phyloP scores from a whole-genome alignment of 495 filamentous ascomycete genomes.

The Penicillium argentinense region DNA sequence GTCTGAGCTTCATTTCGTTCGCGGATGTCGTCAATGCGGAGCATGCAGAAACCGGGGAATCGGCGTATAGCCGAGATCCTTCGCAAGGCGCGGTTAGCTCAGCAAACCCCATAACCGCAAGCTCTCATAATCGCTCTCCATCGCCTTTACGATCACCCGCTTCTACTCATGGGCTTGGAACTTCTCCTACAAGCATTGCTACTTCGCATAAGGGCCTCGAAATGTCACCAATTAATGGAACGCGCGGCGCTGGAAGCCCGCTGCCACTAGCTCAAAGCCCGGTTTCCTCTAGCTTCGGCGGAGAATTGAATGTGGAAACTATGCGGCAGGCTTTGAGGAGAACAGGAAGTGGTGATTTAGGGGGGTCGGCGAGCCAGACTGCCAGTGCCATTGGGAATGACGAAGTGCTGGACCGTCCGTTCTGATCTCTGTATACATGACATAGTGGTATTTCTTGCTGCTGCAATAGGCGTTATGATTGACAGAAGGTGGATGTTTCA shows the following conservation, averaged over 20 bases:
- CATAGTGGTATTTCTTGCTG: background rate
- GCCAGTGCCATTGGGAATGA: conserved; percentile 55
- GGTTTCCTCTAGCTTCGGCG: conserved; percentile 48
- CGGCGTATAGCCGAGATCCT: conserved; percentile 48
- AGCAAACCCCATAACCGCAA: conserved; percentile 45
- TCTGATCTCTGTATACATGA: conserved; percentile 14
- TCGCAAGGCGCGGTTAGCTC: conserved; percentile 51
- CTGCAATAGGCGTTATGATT: too few species aligned
- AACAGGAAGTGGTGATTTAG: conserved; percentile 79
- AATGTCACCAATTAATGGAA: conserved; percentile 50
- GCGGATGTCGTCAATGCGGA: conserved; percentile 93
- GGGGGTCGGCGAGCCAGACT: conserved; percentile 59
- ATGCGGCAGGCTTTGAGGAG: conserved; percentile 76
- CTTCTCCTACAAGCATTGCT: conserved; percentile 66
- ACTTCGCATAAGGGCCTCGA: conserved; percentile 66
- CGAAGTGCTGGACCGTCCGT: conserved; percentile 28
- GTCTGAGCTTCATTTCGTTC: conserved; percentile 90
- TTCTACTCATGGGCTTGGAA: conserved; percentile 60
- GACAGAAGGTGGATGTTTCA: too few species aligned
- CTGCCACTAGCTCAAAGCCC: conserved; percentile 39
- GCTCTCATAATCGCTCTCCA: conserved; percentile 63
- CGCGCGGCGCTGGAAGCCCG: conserved; percentile 24
- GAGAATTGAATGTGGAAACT: conserved; percentile 82
- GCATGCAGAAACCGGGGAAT: conserved; percentile 52
- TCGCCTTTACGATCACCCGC: conserved; percentile 70